phyloP scores from a whole-genome alignment of 2,329 filamentous ascomycete species.

The Plectosphaerella sp. region DNA sequence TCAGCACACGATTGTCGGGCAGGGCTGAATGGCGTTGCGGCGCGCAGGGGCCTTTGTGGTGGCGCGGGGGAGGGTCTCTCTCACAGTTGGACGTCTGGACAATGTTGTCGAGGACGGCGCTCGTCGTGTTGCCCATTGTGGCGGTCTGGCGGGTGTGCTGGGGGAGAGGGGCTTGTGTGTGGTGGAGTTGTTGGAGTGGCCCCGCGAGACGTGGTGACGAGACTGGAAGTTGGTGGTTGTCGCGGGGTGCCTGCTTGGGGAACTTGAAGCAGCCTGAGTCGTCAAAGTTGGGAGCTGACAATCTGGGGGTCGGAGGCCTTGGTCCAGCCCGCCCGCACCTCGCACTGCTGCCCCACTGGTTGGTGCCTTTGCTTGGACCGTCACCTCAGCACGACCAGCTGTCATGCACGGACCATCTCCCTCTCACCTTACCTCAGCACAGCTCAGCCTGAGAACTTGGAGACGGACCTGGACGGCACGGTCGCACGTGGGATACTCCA shows the following conservation, averaged over 20 bases:
- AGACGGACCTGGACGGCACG: too few species aligned
- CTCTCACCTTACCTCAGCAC: too few species aligned
- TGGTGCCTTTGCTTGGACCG: background rate
- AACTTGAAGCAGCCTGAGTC: background rate
- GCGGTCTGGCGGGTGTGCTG: constrained; percentile 6
- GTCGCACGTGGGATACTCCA: too few species aligned
- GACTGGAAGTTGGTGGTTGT: background rate
- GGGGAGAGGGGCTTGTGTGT: background rate
- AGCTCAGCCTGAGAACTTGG: too few species aligned
- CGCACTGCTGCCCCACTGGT: background rate
- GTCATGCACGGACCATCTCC: background rate
- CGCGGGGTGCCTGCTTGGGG: background rate
- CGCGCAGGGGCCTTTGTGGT: background rate
- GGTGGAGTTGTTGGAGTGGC: constrained; percentile 1
- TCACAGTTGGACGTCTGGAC: constrained; percentile 95
- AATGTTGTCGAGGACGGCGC: constrained; percentile 85
- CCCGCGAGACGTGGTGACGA: background rate
- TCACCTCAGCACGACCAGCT: background rate
- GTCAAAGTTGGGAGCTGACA: background rate
- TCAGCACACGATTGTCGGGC: background rate
- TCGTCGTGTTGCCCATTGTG: constrained; percentile 64
- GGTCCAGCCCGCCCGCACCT: background rate
- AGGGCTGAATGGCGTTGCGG: background rate
- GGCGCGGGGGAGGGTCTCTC: constrained; percentile 13
- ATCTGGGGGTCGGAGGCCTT: background rate